These are phyloP conservation scores for Oryza punctata DNA, from an alignment of 176 grass and related monocot genomes.

Conservation along the genomic window DNA sequence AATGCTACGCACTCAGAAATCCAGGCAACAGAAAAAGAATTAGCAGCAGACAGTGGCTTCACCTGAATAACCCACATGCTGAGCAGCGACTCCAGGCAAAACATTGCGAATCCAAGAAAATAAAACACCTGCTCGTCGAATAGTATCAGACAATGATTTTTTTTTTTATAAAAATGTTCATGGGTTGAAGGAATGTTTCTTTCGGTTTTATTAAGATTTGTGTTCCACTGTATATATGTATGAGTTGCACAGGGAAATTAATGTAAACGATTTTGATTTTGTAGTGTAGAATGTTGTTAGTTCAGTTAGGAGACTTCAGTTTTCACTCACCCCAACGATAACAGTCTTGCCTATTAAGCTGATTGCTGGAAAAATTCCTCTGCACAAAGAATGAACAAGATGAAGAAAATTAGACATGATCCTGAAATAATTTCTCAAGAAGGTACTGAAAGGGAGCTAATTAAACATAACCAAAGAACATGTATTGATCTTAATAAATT, in stretches of 20 bases:
- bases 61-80: constrained; percentile 85
- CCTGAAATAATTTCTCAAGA: background rate
- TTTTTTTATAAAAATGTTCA: background rate
- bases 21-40: background rate
- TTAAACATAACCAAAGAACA: background rate
- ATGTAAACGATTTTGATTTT: background rate
- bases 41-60: background rate
- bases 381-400: constrained; percentile 24
- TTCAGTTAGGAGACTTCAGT: background rate
- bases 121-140: constrained; percentile 64
- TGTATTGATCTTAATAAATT: background rate
- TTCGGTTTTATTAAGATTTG: background rate
- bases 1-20: background rate
- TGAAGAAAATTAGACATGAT: background rate
- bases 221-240: background rate
- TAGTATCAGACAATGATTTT: background rate
- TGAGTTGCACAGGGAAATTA: background rate
- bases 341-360: constrained; percentile 53
- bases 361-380: constrained; percentile 63
- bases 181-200: background rate
- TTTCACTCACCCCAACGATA: constrained; percentile 64
- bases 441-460: background rate
- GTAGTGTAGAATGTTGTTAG: background rate
- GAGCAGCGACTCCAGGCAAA: constrained; percentile 58
- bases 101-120: constrained; percentile 67